Base-by-base conservation (phyloP, 2,329 filamentous ascomycete species). In the Arthrobotrys iridis region DNA sequence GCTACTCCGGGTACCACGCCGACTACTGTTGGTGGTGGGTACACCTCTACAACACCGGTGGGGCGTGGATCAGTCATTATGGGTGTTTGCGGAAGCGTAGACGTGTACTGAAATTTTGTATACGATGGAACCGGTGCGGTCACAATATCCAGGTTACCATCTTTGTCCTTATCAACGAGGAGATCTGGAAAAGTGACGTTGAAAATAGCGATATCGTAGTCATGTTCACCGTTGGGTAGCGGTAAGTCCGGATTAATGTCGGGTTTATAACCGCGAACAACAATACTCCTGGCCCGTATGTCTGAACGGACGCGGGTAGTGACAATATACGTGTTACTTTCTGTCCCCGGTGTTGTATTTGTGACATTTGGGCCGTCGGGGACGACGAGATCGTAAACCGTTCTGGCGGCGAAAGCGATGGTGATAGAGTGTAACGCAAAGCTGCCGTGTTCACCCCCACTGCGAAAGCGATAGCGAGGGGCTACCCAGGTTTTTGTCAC, bases 341-440 rank as follows among this genome's bases (percentile, higher is more conserved):
- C n/a, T n/a, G n/a, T n/a, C n/a, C n/a, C n/a, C n/a, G n/a, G n/a
- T n/a, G n/a, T n/a, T n/a, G n/a, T n/a, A n/a, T n/a, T n/a, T n/a
- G n/a, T n/a, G 28, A 33, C 4, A 10, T 22, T 37, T 8, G 13
- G 43, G 11, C 22, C 41, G 30, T 33, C 24, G 2, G 24, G 43
- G 18, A 45, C 2, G n/a, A n/a, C 35, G 7, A 13, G 5, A 4
- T 20, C 28, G 30, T 5, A 33, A n/a, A 2, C 4, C 13, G 43
- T 10, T 28, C 26, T 37, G 28, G 46, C 15, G 4, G 50, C 8
- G 50, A 55, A 73, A 3, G 68, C 24, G 30, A 73, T 45, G n/a
- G 68, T 73, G 18, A 73, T 73, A 6, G 68, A 73, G 33, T 73
- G 26, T 15, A 73, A 22, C 13, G 26, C 2, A 28, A 73, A 60